phyloP scores from a whole-genome alignment of 2,329 filamentous ascomycete species.

The Alternaria triticina region DNA sequence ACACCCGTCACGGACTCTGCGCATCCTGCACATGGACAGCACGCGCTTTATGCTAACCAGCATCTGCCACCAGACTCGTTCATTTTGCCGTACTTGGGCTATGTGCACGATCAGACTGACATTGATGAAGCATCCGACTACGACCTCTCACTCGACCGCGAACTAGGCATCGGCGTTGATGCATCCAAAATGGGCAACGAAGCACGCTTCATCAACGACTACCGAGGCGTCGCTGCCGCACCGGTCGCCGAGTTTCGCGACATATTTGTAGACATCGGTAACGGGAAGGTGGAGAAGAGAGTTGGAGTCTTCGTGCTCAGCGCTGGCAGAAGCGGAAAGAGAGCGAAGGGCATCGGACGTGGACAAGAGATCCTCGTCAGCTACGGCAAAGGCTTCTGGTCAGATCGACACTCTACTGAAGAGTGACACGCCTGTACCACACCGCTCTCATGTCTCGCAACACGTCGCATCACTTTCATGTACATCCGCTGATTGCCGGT shows the following conservation, averaged over 20 bases:
- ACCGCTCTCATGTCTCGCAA: background rate
- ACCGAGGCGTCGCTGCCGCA: conserved; percentile 54
- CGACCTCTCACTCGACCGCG: conserved; percentile 59
- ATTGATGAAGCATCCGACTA: conserved; percentile 56
- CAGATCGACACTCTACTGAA: conserved; percentile 36
- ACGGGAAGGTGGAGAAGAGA: conserved; percentile 52
- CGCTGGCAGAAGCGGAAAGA: conserved; percentile 57
- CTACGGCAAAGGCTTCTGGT: conserved; percentile 62
- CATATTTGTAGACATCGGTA: conserved; percentile 45
- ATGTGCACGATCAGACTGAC: conserved; percentile 54
- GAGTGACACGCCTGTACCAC: conserved; percentile 5
- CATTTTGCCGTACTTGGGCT: conserved; percentile 59
- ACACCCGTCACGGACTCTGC: conserved; percentile 46
- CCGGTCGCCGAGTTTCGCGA: conserved; percentile 55
- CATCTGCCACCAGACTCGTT: conserved; percentile 54
- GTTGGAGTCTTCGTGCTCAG: conserved; percentile 60
- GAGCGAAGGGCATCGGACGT: conserved; percentile 54
- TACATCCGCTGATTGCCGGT: background rate
- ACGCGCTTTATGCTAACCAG: conserved; percentile 56
- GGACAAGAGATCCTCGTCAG: conserved; percentile 61
- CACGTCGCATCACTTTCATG: background rate
- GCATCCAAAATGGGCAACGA: conserved; percentile 59
- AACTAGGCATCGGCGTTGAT: conserved; percentile 57
- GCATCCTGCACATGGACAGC: conserved; percentile 58
- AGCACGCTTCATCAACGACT: conserved; percentile 61